Base-by-base conservation (phyloP, 2,329 filamentous ascomycete genomes). In the Hypoxylon sp. region DNA sequence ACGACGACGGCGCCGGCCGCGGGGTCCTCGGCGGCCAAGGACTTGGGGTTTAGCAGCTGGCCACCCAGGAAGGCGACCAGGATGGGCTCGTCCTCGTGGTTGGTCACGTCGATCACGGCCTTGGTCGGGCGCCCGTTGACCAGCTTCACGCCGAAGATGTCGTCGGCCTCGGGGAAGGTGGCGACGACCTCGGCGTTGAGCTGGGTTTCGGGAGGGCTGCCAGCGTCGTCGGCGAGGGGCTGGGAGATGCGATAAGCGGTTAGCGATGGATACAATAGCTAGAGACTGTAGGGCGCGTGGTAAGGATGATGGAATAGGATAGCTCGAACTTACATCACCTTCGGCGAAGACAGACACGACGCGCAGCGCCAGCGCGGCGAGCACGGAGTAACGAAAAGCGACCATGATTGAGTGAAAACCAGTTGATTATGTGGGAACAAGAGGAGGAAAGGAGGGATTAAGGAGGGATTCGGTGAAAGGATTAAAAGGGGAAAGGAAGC, bases 141-240 rank as follows among this genome's bases (percentile, higher is more conserved):
- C 71, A 98, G 89, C 87, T 97, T 97, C 72, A 98, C 89, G 73
- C 94, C 95, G 72, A 97, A 95, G 79, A 97, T 89, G 82, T 96
- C 92, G 82, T 96, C 92, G 82, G 89, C 77, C 75, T 90, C 82
- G 79, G 87, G 80, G 82, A 88, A 86, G 77, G 82, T 83, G 62
- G 89, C 85, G 69, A 85, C 84, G 71, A 90, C 80, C 56, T 89
- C 86, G 77, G 91, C 88, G 67, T 88, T 87, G 73, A 91, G 78
- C 69, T 86, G 80, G 72, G 82, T 55, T 52, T 68, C 65, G 41
- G 72, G 64, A 59, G 72, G 65, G 51, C 64, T 70, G 50, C 67
- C 66, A 19, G 69, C 70, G 52, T 71, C 71, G 44, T 74, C 71
- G 49, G 63, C 62, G 44, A 73, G 59, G 37, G 73, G 72, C 64